These are phyloP conservation scores for Solanum stenotomum DNA, from an alignment of 257 asterid species.

Conservation along the genomic window DNA sequence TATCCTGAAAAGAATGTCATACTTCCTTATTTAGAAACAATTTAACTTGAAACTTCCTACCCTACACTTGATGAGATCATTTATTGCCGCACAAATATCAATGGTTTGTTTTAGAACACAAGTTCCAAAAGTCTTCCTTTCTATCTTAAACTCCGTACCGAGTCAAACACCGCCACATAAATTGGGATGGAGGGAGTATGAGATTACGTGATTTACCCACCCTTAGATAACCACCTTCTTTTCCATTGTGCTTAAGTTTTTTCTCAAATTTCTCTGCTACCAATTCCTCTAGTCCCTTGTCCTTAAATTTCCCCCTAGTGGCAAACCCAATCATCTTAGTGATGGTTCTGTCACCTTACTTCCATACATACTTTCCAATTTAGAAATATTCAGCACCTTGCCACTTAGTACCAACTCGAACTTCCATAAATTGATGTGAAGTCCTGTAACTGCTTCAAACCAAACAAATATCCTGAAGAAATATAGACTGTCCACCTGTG, in stretches of 20 bases:
- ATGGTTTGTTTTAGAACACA: background rate
- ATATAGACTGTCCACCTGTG: background rate
- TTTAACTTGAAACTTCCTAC: background rate
- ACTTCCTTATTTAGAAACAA: background rate
- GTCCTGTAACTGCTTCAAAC: background rate
- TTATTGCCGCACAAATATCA: background rate
- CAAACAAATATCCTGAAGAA: background rate
- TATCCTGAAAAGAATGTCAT: background rate
- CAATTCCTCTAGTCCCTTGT: background rate
- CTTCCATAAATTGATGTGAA: background rate
- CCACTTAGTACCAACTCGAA: background rate
- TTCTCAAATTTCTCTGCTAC: background rate
- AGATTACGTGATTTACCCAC: background rate
- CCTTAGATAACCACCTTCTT: background rate
- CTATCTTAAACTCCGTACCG: background rate
- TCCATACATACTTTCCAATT: background rate
- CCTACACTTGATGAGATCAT: background rate
- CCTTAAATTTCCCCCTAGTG: background rate
- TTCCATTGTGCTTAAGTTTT: background rate
- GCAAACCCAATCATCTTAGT: background rate
- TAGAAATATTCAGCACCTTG: background rate
- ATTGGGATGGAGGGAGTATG: background rate
- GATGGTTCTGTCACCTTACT: background rate
- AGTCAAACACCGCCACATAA: background rate
- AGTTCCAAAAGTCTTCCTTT: background rate